These are phyloP conservation scores for Hyaloscypha hepaticicola DNA, from an alignment of 495 filamentous ascomycete genomes.

Conservation along the genomic window DNA sequence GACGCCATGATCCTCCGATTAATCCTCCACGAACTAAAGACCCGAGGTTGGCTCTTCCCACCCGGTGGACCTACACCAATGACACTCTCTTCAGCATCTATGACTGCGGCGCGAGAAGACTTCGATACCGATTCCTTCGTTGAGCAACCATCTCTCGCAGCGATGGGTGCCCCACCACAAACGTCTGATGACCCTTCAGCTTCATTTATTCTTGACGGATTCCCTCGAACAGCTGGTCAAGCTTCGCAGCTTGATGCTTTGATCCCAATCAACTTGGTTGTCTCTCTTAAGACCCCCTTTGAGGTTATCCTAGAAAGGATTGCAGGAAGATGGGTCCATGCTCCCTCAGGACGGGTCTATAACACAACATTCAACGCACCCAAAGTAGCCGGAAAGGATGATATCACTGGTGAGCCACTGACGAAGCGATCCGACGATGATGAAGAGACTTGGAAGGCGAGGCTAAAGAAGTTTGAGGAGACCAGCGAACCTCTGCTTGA, in stretches of 20 bases:
- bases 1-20: conserved; percentile 90
- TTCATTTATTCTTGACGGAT: conserved; percentile 94
- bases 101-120: conserved; percentile 31
- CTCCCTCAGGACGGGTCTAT: conserved; percentile 87
- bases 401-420: conserved; percentile 85
- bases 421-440: conserved; percentile 82
- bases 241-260: conserved; percentile 72
- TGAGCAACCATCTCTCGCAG: conserved; percentile 25
- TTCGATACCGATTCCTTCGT: conserved; percentile 31
- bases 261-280: conserved; percentile 88
- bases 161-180: conserved; percentile 29
- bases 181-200: conserved; percentile 69
- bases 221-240: conserved; percentile 84
- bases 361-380: conserved; percentile 91
- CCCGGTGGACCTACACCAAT: conserved; percentile 56
- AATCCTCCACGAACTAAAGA: conserved; percentile 81
- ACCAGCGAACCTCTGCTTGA: conserved; percentile 81
- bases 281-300: conserved; percentile 63
- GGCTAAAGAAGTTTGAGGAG: conserved; percentile 81
- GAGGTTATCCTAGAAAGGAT: conserved; percentile 87
- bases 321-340: conserved; percentile 88
- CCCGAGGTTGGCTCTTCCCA: conserved; percentile 72
- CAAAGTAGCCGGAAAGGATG: conserved; percentile 76
- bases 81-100: conserved; percentile 65
- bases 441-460: conserved; percentile 77